Conservation (phyloP, 2,329 filamentous ascomycete species). For the Claviceps digitariae region DNA sequence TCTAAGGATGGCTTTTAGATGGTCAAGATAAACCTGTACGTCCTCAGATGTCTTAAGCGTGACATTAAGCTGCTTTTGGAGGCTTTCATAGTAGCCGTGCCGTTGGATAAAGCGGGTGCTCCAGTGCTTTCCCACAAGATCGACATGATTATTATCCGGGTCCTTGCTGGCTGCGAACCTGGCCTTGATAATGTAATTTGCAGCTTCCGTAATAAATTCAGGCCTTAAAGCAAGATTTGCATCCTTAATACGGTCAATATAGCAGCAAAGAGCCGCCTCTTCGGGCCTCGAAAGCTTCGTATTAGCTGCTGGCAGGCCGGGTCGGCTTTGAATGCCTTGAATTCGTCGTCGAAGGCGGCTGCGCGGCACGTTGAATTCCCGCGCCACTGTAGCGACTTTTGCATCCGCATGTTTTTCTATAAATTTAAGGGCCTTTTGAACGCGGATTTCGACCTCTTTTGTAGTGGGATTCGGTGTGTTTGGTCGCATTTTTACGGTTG, state of each 20-base stretch:
- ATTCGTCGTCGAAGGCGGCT: not conserved
- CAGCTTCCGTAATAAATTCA: not conserved
- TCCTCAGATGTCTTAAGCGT: not conserved
- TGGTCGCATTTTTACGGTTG: no score
- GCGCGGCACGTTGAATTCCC: not conserved
- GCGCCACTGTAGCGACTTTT: not conserved
- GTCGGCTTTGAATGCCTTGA: not conserved
- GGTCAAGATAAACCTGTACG: not conserved
- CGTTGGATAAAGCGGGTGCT: not conserved
- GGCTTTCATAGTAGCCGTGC: not conserved
- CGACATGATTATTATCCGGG: no score
- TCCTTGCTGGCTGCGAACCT: not conserved
- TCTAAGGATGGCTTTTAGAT: not conserved
- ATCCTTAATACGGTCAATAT: not conserved
- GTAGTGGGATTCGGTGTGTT: no score
- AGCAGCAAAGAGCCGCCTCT: not conserved
- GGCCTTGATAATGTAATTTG: not conserved
- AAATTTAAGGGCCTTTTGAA: not conserved
- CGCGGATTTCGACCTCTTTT: not conserved
- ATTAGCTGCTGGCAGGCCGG: not conserved
- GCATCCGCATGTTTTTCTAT: not conserved
- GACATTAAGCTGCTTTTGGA: not conserved
- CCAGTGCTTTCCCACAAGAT: not conserved
- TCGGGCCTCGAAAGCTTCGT: not conserved
- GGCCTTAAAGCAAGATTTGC: not conserved